Percentiles rank a stretch among this genome's conserved stretches.
Conservation (phyloP, 2,329 filamentous ascomycete species). For the Cordyceps tenuipes region DNA sequence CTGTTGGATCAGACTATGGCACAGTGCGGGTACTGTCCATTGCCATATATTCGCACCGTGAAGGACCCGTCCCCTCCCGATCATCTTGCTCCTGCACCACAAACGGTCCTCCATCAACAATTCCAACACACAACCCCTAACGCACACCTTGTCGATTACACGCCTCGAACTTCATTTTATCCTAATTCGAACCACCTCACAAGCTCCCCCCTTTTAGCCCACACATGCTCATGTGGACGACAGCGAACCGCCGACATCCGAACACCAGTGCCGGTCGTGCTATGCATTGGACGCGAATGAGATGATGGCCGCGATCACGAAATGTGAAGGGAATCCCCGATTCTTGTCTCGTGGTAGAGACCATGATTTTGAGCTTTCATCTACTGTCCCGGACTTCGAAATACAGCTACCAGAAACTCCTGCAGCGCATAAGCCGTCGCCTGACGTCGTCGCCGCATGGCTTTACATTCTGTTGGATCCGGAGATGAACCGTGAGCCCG, state of each 20-base stretch:
- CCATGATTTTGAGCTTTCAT: neutral
- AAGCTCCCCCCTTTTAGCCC: neutral
- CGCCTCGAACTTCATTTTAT: neutral
- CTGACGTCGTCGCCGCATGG: conserved; percentile 6
- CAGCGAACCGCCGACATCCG: neutral
- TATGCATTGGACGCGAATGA: conserved; percentile 2
- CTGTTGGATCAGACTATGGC: too few relatives aligned
- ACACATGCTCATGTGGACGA: neutral
- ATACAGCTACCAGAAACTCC: neutral
- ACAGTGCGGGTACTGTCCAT: neutral
- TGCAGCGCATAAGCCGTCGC: neutral
- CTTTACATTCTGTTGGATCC: conserved; percentile 6
- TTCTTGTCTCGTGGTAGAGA: neutral
- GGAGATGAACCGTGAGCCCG: conserved; percentile 18
- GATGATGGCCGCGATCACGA: conserved; percentile 6
- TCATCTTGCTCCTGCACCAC: neutral
- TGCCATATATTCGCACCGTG: neutral
- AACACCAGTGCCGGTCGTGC: neutral
- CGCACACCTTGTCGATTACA: neutral
- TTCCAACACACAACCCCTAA: neutral
- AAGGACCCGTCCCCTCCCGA: neutral
- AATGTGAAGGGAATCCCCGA: neutral
- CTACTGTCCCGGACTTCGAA: neutral
- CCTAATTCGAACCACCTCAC: neutral
- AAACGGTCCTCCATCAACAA: neutral